Base-by-base conservation (phyloP, 345 rosid species). In the Raphanus raphanistrum region DNA sequence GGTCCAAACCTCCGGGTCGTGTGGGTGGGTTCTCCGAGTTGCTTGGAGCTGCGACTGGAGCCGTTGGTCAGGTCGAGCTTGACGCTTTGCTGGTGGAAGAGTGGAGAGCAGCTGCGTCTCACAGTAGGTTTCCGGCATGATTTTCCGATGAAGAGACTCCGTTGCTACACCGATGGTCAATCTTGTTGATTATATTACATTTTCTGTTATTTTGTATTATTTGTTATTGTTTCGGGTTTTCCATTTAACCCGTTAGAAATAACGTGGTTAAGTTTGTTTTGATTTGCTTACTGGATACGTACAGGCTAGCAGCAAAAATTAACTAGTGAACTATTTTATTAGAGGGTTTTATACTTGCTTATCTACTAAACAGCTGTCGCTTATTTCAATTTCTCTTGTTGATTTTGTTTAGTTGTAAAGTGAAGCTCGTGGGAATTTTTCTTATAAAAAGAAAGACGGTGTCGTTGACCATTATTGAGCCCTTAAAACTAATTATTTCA, bases 301-400 rank as follows among this genome's bases (percentile, higher is more conserved):
- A 74, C 77, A 74, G 77, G 38, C 77, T 52, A 52, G 59, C 59
- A 52, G 16, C 59, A 52, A 52, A 15, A 16, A 15, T 52, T 52
- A 52, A 52, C 59, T 52, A 52, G 16, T 45, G 13, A 13, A 45
- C 13, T 45, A 45, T 3, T 45, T 45, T 13, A 12, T 45, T 45
- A 13, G 26, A 26, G 10, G 26, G 59, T 16, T 52, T 16, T 52
- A 52, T 52, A 52, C 59, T 52, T 52, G 59, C 10, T 52, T 6
- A 15, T 52, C 57, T 50, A 50, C 17, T 50, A n/a, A 50, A 50
- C 57, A 50, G 57, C 57, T 50, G 57, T 50, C 25, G 57, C 57
- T 50, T 50, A 45, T n/a, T 50, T 50, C 57, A 50, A 15, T 50
- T 50, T 50, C 57, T 50, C 7, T n/a, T 50, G 57, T 50, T 50